These are phyloP conservation scores for Fusarium secorum DNA, from an alignment of 2,329 filamentous ascomycete species.

Conservation along the genomic window DNA sequence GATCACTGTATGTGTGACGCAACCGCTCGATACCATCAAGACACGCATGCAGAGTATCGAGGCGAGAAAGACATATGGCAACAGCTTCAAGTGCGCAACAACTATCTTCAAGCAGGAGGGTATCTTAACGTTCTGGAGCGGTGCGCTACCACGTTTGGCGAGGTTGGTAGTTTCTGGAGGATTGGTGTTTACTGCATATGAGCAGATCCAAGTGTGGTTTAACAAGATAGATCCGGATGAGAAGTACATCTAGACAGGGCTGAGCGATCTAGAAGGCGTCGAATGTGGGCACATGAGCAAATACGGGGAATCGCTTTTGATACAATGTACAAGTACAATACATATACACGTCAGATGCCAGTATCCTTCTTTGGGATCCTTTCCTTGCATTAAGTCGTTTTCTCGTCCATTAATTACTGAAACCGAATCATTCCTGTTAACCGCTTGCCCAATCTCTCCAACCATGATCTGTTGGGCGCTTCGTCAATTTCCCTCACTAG, in stretches of 20 bases:
- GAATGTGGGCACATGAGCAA: conserved; percentile 7
- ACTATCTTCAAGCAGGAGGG: conserved; percentile 91
- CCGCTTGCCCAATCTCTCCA: conserved; percentile 60
- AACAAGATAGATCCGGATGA: conserved; percentile 81
- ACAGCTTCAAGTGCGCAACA: conserved; percentile 82
- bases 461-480: conserved; percentile 65
- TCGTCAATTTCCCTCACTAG: conserved; percentile 69
- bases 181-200: conserved; percentile 98
- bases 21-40: conserved; percentile 90
- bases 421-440: conserved; percentile 68
- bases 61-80: conserved; percentile 80
- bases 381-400: conserved; percentile 16
- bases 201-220: conserved; percentile 85
- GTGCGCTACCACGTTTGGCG: conserved; percentile 84
- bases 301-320: conserved; percentile 33
- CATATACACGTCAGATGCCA: conserved; percentile 35
- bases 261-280: conserved; percentile 17
- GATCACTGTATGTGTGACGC: conserved; percentile 84
- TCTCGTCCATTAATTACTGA: conserved; percentile 48
- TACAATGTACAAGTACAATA: conserved; percentile 41
- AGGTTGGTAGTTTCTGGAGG: conserved; percentile 90
- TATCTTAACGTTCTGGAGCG: conserved; percentile 90
- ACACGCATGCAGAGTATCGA: conserved; percentile 98
- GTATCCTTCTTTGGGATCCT: conserved; percentile 30
- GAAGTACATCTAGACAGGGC: conserved; percentile 73